Conservation (phyloP, 2,329 filamentous ascomycete species). For the Nannizzia gypsea region DNA sequence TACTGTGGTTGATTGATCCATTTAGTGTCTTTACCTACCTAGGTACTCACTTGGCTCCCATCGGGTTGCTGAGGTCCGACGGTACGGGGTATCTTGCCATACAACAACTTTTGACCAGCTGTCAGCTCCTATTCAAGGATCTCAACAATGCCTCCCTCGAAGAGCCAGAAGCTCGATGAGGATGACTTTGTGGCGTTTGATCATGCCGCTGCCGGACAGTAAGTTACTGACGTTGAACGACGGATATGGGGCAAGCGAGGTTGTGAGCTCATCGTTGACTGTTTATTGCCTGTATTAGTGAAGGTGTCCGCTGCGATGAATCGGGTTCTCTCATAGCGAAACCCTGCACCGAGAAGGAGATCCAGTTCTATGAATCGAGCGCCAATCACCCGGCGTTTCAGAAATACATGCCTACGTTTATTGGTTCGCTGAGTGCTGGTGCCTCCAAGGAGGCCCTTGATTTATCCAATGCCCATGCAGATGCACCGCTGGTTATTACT, state of each 20-base stretch:
- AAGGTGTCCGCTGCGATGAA: constrained; percentile 75
- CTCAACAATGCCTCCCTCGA: constrained; percentile 24
- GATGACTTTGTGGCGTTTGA: constrained; percentile 35
- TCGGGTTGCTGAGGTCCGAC: background rate
- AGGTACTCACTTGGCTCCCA: background rate
- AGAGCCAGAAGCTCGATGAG: constrained; percentile 26
- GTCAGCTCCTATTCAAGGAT: background rate
- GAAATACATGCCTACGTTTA: constrained; percentile 70
- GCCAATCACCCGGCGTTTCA: constrained; percentile 60
- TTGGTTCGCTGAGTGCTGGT: constrained; percentile 66
- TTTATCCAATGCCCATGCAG: constrained; percentile 20
- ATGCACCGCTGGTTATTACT: constrained; percentile 12
- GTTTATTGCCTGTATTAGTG: constrained; percentile 42
- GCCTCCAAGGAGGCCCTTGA: constrained; percentile 34
- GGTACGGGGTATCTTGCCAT: background rate
- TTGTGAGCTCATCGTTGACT: background rate
- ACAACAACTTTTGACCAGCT: background rate
- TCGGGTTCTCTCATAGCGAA: constrained; percentile 85
- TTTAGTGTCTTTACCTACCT: background rate
- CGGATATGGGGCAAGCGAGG: background rate
- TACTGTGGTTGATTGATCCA: background rate
- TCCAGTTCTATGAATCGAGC: constrained; percentile 77
- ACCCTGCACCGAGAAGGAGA: constrained; percentile 74
- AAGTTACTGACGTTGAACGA: constrained; percentile 20
- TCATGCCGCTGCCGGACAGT: constrained; percentile 40